Conservation (phyloP, 2,329 filamentous ascomycete species). For the Hypocrella siamensis region DNA sequence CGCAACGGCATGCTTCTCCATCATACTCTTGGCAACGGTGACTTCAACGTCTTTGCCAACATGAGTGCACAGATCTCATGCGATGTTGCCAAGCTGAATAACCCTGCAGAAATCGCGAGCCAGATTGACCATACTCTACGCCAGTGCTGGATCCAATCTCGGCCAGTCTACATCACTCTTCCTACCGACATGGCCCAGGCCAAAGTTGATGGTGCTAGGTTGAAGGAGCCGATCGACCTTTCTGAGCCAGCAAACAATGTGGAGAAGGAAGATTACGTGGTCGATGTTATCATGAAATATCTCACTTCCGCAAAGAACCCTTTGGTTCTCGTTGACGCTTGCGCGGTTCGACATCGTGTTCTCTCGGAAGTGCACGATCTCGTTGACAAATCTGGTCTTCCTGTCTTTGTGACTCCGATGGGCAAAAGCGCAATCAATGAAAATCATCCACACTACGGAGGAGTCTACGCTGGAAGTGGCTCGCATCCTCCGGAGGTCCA, state of each 20-base stretch:
- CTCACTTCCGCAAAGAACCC: conserved; percentile 60
- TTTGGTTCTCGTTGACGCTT: conserved; percentile 69
- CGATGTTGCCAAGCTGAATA: conserved; percentile 53
- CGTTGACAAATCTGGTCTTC: conserved; percentile 56
- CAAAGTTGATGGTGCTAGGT: conserved; percentile 58
- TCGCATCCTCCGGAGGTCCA: conserved; percentile 48
- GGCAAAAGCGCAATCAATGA: conserved; percentile 77
- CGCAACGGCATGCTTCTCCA: conserved; percentile 36
- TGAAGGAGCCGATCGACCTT: conserved; percentile 58
- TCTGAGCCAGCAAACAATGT: conserved; percentile 46
- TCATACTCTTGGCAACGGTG: conserved; percentile 60
- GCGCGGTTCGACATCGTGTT: conserved; percentile 62
- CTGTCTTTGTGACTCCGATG: conserved; percentile 81
- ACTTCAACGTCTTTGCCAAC: conserved; percentile 69
- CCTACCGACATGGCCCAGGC: conserved; percentile 67
- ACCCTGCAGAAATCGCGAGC: conserved; percentile 51
- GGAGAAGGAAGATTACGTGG: conserved; percentile 67
- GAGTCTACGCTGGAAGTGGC: conserved; percentile 71
- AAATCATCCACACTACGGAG: conserved; percentile 57
- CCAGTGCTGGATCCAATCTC: conserved; percentile 57
- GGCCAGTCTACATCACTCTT: conserved; percentile 72
- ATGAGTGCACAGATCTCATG: conserved; percentile 63
- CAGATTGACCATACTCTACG: conserved; percentile 66
- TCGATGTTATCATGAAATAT: conserved; percentile 60
- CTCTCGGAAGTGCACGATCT: conserved; percentile 58